Evolutionary conservation across 768 basidiomycete species (phyloP).

Genomic region (Amanita fuliginea): DNA sequence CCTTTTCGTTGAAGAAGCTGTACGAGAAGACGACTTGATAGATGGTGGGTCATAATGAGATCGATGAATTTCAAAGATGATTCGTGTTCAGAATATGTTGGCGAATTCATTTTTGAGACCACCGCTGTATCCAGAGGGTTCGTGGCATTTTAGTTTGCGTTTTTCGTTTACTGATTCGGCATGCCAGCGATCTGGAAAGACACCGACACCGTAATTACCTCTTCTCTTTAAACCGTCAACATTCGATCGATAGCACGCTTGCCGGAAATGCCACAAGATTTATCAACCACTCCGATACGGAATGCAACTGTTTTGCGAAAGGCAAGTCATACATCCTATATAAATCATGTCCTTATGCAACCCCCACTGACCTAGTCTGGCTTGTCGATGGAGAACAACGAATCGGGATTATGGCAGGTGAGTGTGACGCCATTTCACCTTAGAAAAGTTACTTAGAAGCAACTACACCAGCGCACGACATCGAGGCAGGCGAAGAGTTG

Average conservation of each 20-base stretch:
- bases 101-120: conserved; percentile 43
- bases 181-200: conserved; percentile 23
- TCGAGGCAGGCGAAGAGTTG: conserved; percentile 10
- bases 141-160: conserved; percentile 12
- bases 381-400: conserved; percentile 59
- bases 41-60: conserved; percentile 22
- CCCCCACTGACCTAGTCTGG: conserved; percentile 19
- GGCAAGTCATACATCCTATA: no score
- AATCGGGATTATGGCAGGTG: conserved; percentile 52
- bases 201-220: conserved; percentile 52
- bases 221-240: conserved; percentile 37
- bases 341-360: neutral
- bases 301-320: no score
- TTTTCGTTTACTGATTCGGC: neutral
- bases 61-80: neutral
- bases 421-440: conserved; percentile 11
- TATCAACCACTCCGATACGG: conserved; percentile 42
- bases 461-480: conserved; percentile 4
- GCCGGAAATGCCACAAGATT: conserved; percentile 58
- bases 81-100: conserved; percentile 44
- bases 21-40: conserved; percentile 34
- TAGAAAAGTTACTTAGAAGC: conserved; percentile 1
- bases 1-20: conserved; percentile 36
- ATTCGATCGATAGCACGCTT: conserved; percentile 42
- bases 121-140: conserved; percentile 44